Evolutionary conservation across 2,329 filamentous ascomycete genomes (phyloP).

Genomic region (Nemania diffusa): DNA sequence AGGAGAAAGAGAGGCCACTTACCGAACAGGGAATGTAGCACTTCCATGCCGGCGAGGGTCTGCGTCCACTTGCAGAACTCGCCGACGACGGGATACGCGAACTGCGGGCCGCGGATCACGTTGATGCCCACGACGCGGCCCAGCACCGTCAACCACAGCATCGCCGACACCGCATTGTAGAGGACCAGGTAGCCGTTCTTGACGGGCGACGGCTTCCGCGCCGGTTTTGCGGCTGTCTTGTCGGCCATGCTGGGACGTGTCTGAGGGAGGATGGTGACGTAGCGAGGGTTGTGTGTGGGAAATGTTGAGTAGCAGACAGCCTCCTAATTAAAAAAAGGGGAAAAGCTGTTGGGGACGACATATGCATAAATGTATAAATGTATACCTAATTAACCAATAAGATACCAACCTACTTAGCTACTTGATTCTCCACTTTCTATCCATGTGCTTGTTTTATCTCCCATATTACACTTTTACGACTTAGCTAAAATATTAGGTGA

Average conservation of each 20-base stretch:
- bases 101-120: conserved; percentile 62
- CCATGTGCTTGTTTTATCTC: too few species aligned
- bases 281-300: background rate
- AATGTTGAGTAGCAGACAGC: background rate
- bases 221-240: conserved; percentile 37
- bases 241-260: conserved; percentile 40
- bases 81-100: conserved; percentile 71
- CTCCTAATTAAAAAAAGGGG: background rate
- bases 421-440: too few species aligned
- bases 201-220: conserved; percentile 54
- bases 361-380: too few species aligned
- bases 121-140: conserved; percentile 70
- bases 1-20: conserved; percentile 45
- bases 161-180: conserved; percentile 84
- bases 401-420: too few species aligned
- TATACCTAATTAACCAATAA: too few species aligned
- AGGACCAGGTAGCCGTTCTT: conserved; percentile 78
- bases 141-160: conserved; percentile 83
- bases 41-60: conserved; percentile 83
- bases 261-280: conserved; percentile 16
- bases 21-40: conserved; percentile 84
- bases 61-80: conserved; percentile 82
- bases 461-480: too few species aligned
- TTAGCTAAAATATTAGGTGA: too few species aligned
- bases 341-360: conserved; percentile 13